A percentile compares a stretch with the other conserved stretches of the same genome.
Evolutionary conservation across 345 rosid genomes (phyloP).

Genomic region (Hibiscus mutabilis): DNA sequence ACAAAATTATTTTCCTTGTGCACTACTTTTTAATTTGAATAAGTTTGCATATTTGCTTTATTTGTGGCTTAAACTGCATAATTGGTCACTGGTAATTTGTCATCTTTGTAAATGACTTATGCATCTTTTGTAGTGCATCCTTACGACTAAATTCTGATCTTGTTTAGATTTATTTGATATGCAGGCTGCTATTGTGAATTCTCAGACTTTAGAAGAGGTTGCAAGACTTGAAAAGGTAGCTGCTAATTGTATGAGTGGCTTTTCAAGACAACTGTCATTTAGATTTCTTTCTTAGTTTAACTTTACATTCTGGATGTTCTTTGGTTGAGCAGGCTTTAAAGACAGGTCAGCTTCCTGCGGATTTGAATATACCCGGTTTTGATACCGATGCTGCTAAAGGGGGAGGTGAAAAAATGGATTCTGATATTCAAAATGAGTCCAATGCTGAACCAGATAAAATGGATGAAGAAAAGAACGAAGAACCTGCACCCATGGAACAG

Average conservation of each 20-base stretch:
- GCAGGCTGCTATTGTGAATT: constrained; percentile 98
- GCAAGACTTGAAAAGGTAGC: constrained; percentile 91
- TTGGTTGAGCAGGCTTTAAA: constrained; percentile 59
- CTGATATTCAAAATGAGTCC: constrained; percentile 20
- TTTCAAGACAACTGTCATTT: not conserved
- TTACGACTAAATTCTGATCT: not conserved
- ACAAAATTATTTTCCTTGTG: not conserved
- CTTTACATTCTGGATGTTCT: constrained; percentile 13
- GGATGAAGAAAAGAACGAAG: constrained; percentile 38
- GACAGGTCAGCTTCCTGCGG: constrained; percentile 93
- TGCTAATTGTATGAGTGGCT: constrained; percentile 1
- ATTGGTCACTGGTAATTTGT: not conserved
- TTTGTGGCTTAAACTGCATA: not conserved
- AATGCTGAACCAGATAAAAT: constrained; percentile 20
- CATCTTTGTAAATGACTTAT: not conserved
- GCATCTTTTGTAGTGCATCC: not conserved
- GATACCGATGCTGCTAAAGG: constrained; percentile 23
- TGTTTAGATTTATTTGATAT: constrained; percentile 20
- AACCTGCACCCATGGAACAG: constrained; percentile 68
- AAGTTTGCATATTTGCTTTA: not conserved
- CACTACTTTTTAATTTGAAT: not conserved
- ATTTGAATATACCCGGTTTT: constrained; percentile 48
- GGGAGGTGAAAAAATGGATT: constrained; percentile 38
- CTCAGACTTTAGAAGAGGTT: constrained; percentile 99
- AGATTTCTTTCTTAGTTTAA: constrained; percentile 20